These are phyloP conservation scores for Podaxis rugospora DNA, from an alignment of 768 basidiomycete species.

Conservation along the genomic window DNA sequence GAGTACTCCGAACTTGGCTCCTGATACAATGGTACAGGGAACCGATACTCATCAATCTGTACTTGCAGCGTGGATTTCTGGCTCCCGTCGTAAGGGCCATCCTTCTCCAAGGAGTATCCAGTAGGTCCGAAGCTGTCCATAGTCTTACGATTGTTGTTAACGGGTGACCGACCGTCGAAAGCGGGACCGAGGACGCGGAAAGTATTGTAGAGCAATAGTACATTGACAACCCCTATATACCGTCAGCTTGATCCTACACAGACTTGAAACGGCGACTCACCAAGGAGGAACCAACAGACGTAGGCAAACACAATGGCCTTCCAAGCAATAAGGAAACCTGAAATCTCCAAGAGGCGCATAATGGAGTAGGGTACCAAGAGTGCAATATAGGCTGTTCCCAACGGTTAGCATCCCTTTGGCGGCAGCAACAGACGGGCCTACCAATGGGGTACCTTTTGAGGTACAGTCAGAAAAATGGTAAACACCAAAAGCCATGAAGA, in stretches of 20 bases:
- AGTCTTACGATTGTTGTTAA: conserved; percentile 24
- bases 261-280: conserved; percentile 28
- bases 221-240: conserved; percentile 55
- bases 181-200: conserved; percentile 57
- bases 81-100: conserved; percentile 7
- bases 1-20: background rate
- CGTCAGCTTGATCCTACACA: conserved; percentile 7
- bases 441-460: conserved; percentile 53
- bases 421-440: conserved; percentile 21
- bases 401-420: conserved; percentile 4
- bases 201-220: conserved; percentile 63
- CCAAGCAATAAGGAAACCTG: conserved; percentile 45
- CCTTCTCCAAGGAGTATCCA: conserved; percentile 15
- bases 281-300: conserved; percentile 48
- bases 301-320: conserved; percentile 44
- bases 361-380: conserved; percentile 59
- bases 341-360: conserved; percentile 41
- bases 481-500: background rate
- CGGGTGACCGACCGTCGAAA: conserved; percentile 29
- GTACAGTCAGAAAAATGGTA: background rate
- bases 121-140: conserved; percentile 26
- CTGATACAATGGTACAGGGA: conserved; percentile 2
- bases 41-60: background rate
- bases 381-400: conserved; percentile 48
- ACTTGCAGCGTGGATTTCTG: background rate